phyloP scores from a whole-genome alignment of 768 basidiomycete species.

The Mycena latifolia region DNA sequence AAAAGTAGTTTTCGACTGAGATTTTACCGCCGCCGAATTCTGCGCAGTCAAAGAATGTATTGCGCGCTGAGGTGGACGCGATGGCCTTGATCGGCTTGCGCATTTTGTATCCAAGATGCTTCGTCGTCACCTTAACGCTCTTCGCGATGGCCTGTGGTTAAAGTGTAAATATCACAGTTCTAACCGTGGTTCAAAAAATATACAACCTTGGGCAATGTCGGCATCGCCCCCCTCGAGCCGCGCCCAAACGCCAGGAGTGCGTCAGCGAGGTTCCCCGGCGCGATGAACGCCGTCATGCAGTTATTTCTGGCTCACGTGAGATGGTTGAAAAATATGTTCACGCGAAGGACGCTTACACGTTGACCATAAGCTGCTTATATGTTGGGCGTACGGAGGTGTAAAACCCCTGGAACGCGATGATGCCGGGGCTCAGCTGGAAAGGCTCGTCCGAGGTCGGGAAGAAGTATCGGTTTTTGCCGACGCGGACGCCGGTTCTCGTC shows the following conservation, averaged over 20 bases:
- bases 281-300: conserved; percentile 68
- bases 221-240: conserved; percentile 57
- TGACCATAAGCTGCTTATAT: conserved; percentile 64
- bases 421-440: conserved; percentile 33
- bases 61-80: conserved; percentile 50
- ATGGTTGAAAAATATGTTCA: neutral
- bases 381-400: conserved; percentile 63
- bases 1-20: conserved; percentile 75
- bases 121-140: conserved; percentile 69
- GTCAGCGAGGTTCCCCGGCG: conserved; percentile 72
- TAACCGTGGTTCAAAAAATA: neutral
- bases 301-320: conserved; percentile 53
- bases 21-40: conserved; percentile 66
- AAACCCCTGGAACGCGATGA: conserved; percentile 52
- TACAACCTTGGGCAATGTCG: conserved; percentile 52
- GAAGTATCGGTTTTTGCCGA: conserved; percentile 59
- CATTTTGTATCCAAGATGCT: conserved; percentile 65
- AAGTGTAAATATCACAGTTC: neutral
- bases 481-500: conserved; percentile 50
- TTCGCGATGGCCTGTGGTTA: conserved; percentile 53
- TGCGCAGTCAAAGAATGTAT: conserved; percentile 60
- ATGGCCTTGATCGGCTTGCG: conserved; percentile 62
- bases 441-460: conserved; percentile 44
- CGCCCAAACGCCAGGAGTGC: conserved; percentile 63
- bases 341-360: conserved; percentile 51